These are phyloP conservation scores for Paratinospora sagittata DNA, from an alignment of 164 flowering plant genomes.

Conservation along the genomic window DNA sequence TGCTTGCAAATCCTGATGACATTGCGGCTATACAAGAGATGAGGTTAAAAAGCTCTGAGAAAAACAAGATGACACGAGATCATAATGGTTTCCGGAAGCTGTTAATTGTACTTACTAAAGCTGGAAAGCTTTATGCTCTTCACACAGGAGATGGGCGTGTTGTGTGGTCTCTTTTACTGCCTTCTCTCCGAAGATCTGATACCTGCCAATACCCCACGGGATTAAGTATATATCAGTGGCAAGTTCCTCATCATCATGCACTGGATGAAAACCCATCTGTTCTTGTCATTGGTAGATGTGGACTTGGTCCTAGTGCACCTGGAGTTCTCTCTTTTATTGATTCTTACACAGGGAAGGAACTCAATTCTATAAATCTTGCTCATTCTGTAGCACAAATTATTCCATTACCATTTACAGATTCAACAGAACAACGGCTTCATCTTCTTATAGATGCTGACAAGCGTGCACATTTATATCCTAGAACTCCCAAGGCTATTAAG, in stretches of 20 bases:
- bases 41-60: slow-evolving; percentile 80
- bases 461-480: slow-evolving; percentile 69
- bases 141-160: slow-evolving; percentile 95
- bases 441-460: slow-evolving; percentile 53
- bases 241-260: slow-evolving; percentile 93
- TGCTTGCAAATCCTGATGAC: slow-evolving; percentile 94
- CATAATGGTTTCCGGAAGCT: slow-evolving; percentile 93
- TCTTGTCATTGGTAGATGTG: slow-evolving; percentile 83
- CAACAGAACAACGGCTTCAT: slow-evolving; percentile 83
- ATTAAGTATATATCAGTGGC: slow-evolving; percentile 78
- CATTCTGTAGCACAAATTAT: slow-evolving; percentile 69
- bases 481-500: slow-evolving; percentile 55
- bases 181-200: slow-evolving; percentile 55
- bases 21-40: slow-evolving; percentile 74
- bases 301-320: slow-evolving; percentile 37
- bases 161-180: slow-evolving; percentile 74
- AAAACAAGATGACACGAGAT: slow-evolving; percentile 92
- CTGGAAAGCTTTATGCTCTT: slow-evolving; percentile 81
- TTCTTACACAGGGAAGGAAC: slow-evolving; percentile 76
- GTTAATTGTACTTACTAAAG: slow-evolving; percentile 81
- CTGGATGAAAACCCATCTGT: slow-evolving; percentile 90
- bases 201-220: slow-evolving; percentile 52
- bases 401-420: slow-evolving; percentile 79
- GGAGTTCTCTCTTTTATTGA: slow-evolving; percentile 86
- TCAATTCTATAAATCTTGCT: slow-evolving; percentile 33